A percentile compares a stretch with the other conserved stretches of the same genome.
Conservation (phyloP, 179 eudicot genomes). For the Amaranthus tricolor region DNA sequence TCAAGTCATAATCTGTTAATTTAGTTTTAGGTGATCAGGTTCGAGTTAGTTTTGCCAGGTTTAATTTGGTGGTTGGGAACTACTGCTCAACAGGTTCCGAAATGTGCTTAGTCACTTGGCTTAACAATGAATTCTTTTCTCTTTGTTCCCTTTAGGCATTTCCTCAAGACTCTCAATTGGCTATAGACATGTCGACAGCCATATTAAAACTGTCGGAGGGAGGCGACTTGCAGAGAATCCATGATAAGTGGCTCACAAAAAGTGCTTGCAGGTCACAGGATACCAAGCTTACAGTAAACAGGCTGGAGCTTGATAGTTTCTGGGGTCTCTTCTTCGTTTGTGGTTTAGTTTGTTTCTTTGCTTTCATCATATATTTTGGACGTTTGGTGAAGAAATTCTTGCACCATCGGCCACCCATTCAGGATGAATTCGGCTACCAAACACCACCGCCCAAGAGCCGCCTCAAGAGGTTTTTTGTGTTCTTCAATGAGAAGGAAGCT, state of each 20-base stretch:
- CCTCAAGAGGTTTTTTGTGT: constrained; percentile 51
- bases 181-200: constrained; percentile 83
- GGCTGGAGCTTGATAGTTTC: constrained; percentile 74
- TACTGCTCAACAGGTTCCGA: too few species aligned
- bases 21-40: too few species aligned
- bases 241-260: constrained; percentile 78
- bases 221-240: constrained; percentile 90
- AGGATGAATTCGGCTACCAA: constrained; percentile 19
- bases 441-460: constrained; percentile 31
- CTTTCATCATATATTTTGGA: constrained; percentile 42
- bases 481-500: constrained; percentile 63
- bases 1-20: too few species aligned
- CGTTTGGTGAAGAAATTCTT: constrained; percentile 36
- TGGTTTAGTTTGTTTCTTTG: constrained; percentile 58
- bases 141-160: constrained; percentile 50
- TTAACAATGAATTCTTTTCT: too few species aligned
- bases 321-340: constrained; percentile 78
- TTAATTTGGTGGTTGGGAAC: too few species aligned
- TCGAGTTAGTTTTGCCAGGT: too few species aligned
- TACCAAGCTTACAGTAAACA: constrained; percentile 53
- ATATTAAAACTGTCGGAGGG: constrained; percentile 65
- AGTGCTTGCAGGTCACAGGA: constrained; percentile 68
- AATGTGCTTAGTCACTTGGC: too few species aligned
- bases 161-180: constrained; percentile 84
- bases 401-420: constrained; percentile 31